phyloP scores from a whole-genome alignment of 179 eudicot species.

The Silene vulgaris region DNA sequence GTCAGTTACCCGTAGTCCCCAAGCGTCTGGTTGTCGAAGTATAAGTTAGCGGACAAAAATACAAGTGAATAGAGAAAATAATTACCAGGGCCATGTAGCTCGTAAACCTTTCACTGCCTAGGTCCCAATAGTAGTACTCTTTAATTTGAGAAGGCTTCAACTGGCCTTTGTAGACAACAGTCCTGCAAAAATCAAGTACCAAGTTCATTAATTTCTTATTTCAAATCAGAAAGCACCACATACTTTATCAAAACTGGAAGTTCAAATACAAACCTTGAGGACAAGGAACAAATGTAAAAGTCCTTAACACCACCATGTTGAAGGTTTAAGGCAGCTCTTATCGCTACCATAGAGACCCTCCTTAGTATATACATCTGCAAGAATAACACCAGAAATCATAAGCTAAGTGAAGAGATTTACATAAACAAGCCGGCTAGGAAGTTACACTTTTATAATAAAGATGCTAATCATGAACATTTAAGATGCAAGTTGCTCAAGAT shows the following conservation, averaged over 20 bases:
- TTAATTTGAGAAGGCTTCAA: constrained; percentile 89
- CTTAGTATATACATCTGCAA: constrained; percentile 85
- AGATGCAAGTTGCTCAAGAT: background rate
- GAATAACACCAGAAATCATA: constrained; percentile 3
- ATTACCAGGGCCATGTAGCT: constrained; percentile 99
- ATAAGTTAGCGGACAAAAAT: constrained; percentile 64
- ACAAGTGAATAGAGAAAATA: constrained; percentile 55
- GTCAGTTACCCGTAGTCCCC: constrained; percentile 73
- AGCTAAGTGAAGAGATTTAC: background rate
- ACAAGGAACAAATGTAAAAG: constrained; percentile 94
- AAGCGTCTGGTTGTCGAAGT: constrained; percentile 87
- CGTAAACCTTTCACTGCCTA: constrained; percentile 99
- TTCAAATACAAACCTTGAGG: constrained; percentile 61
- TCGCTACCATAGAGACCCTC: constrained; percentile 93
- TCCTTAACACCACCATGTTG: constrained; percentile 81
- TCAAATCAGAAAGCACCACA: background rate
- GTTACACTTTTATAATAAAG: background rate
- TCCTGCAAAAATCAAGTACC: constrained; percentile 48
- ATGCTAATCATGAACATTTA: background rate
- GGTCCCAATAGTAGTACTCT: constrained; percentile 86
- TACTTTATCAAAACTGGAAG: background rate
- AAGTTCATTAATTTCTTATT: background rate
- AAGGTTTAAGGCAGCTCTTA: constrained; percentile 91
- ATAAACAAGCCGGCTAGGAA: too few relatives aligned
- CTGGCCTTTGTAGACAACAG: constrained; percentile 97